Conservation (phyloP, 148 eudicot species). For the Rhododendron mucronatum region DNA sequence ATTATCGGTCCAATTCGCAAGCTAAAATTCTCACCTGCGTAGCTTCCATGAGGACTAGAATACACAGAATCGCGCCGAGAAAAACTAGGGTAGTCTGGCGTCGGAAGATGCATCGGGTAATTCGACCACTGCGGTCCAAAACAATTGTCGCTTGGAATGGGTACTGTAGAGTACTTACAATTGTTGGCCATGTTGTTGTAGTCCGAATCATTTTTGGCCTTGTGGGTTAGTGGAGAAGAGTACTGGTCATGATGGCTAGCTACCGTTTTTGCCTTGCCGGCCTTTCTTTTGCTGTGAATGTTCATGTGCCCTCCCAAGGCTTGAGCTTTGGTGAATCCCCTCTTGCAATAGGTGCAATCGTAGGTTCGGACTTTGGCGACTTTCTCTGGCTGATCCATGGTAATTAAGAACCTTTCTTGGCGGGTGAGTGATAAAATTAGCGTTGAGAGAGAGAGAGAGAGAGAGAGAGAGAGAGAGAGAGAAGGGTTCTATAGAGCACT, state of each 20-base stretch:
- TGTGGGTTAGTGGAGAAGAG: not conserved
- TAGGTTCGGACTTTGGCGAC: constrained; percentile 33
- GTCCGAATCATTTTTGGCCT: not conserved
- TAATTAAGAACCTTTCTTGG: not conserved
- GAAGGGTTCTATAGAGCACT: not conserved
- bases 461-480: not conserved
- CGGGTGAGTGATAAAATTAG: not conserved
- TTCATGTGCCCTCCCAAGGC: constrained; percentile 65
- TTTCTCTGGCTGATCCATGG: constrained; percentile 13
- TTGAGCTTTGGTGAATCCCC: constrained; percentile 56
- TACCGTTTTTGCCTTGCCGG: constrained; percentile 27
- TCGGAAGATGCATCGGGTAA: constrained; percentile 11
- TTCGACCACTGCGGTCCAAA: not conserved
- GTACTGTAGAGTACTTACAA: not conserved
- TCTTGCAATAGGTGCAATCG: constrained; percentile 46
- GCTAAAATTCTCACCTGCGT: constrained; percentile 29
- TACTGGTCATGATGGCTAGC: not conserved
- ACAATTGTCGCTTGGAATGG: not conserved
- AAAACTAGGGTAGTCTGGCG: constrained; percentile 21
- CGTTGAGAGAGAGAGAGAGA: not conserved
- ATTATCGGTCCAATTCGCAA: constrained; percentile 3
- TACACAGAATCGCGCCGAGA: constrained; percentile 9
- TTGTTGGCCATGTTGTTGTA: not conserved
- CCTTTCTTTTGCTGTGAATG: constrained; percentile 52
- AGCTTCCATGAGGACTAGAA: constrained; percentile 18